These are phyloP conservation scores for Sherardia arvensis DNA, from an alignment of 257 asterid species.

Conservation along the genomic window DNA sequence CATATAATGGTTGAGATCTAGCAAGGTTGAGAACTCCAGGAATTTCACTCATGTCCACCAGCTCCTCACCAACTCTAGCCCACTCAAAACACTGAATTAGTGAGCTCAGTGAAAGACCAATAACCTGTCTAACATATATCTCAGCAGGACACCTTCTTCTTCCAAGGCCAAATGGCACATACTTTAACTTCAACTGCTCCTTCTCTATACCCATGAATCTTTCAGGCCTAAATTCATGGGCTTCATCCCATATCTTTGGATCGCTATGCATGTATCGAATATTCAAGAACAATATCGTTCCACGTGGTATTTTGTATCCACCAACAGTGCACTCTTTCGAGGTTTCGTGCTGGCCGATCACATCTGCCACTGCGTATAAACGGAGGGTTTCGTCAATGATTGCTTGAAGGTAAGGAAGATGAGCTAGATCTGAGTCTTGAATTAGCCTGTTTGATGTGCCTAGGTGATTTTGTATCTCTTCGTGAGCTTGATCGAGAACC, in stretches of 20 bases:
- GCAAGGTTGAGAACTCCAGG: slow-evolving; percentile 11
- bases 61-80: slow-evolving; percentile 16
- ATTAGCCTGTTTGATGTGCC: slow-evolving; percentile 32
- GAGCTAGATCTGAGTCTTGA: slow-evolving; percentile 37
- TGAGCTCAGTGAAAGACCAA: slow-evolving; percentile 11
- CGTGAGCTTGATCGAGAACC: slow-evolving; percentile 30
- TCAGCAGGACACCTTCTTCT: slow-evolving; percentile 25
- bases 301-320: slow-evolving; percentile 18
- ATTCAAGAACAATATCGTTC: slow-evolving; percentile 20
- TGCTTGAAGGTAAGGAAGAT: slow-evolving; percentile 21
- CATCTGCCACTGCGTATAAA: slow-evolving; percentile 8
- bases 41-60: slow-evolving; percentile 19
- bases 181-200: slow-evolving; percentile 9
- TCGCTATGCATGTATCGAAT: slow-evolving; percentile 16
- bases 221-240: slow-evolving; percentile 22
- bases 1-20: slow-evolving; percentile 11
- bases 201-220: slow-evolving; percentile 16
- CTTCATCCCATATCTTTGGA: slow-evolving; percentile 16
- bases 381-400: slow-evolving; percentile 19
- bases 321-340: slow-evolving; percentile 15
- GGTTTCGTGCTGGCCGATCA: slow-evolving; percentile 22
- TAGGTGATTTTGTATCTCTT: slow-evolving; percentile 31
- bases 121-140: slow-evolving; percentile 9
- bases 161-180: slow-evolving; percentile 25
- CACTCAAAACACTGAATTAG: slow-evolving; percentile 9